Conservation (phyloP, 257 asterid genomes). For the Penstemon newberryi region DNA sequence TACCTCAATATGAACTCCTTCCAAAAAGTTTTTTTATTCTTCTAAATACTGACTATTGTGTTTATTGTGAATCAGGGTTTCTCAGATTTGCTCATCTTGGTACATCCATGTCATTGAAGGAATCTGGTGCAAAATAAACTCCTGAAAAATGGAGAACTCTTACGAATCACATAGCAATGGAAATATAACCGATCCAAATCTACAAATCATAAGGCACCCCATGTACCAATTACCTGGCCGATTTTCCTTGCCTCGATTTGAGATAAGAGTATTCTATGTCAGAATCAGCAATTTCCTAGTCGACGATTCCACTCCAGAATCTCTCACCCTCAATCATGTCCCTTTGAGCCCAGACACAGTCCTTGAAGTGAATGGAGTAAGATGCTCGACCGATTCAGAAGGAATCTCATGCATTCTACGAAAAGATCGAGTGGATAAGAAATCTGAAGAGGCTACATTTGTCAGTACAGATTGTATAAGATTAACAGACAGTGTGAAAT, state of each 20-base stretch:
- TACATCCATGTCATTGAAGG: conserved; percentile 38
- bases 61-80: conserved; percentile 35
- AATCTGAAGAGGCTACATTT: conserved; percentile 87
- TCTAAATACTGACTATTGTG: not conserved
- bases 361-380: conserved; percentile 75
- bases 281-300: conserved; percentile 69
- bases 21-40: not conserved
- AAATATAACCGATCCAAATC: conserved; percentile 45
- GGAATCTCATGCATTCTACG: conserved; percentile 73
- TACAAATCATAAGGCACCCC: conserved; percentile 60
- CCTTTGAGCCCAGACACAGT: conserved; percentile 64
- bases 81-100: conserved; percentile 24
- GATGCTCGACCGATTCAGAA: conserved; percentile 58
- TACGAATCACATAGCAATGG: conserved; percentile 51
- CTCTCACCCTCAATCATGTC: conserved; percentile 65
- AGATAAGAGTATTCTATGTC: conserved; percentile 64
- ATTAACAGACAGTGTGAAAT: conserved; percentile 65
- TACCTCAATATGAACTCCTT: not conserved
- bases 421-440: conserved; percentile 72
- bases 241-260: conserved; percentile 55
- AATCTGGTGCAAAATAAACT: conserved; percentile 30
- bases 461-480: conserved; percentile 77
- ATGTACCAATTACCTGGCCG: conserved; percentile 44
- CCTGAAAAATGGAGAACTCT: conserved; percentile 52
- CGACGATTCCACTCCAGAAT: conserved; percentile 69